Base-by-base conservation (phyloP, 2,329 filamentous ascomycete genomes). In the Botryotinia convoluta region DNA sequence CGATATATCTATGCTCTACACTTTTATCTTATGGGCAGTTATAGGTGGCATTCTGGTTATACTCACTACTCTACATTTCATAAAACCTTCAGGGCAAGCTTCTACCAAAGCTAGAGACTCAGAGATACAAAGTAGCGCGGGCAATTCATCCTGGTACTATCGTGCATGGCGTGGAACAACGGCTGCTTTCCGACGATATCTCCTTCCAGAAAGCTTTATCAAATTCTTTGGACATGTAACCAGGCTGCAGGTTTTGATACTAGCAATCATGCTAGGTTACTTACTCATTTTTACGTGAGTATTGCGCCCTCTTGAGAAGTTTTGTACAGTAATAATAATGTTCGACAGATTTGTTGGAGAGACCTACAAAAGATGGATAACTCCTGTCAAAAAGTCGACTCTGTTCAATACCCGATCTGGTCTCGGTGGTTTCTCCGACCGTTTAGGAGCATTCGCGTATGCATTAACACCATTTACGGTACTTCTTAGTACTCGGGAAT, bases 381-480 rank as follows among this genome's bases (percentile, higher is more conserved):
- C 91, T 0, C 92, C 92, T 0, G 87, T 93, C 69, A 88, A 89
- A 79, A 84, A 84, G 22, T 82, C 81, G 48, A 84, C 84, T 44
- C 79, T 89, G 0, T 86, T 87, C 82, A 93, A 92, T 80, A 93
- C 87, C 0, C 87, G 92, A 14, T 88, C 87, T 7, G 86, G 87
- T 6, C 83, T 94, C 0, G 91, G 92, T 0, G 88, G 90, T 20
- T 94, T 88, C 84, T 85, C 89, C 0, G 89, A 94, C 79, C 88
- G 92, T 26, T 80, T 94, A 5, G 92, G 92, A 12, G 86, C 90
- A 3, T 81, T 94, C 0, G 92, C 92, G 1, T 94, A 92, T 77
- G 92, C 91, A 0, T 85, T 94, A 16, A 93, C 92, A 0, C 92
- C 92, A 0, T 84, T 94, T 0, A 90, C 90, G 0, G 83, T 94